Percentiles rank a stretch among this genome's conserved stretches.
Evolutionary conservation across 495 filamentous ascomycete species (phyloP).

Genomic region (Niebla homalea): DNA sequence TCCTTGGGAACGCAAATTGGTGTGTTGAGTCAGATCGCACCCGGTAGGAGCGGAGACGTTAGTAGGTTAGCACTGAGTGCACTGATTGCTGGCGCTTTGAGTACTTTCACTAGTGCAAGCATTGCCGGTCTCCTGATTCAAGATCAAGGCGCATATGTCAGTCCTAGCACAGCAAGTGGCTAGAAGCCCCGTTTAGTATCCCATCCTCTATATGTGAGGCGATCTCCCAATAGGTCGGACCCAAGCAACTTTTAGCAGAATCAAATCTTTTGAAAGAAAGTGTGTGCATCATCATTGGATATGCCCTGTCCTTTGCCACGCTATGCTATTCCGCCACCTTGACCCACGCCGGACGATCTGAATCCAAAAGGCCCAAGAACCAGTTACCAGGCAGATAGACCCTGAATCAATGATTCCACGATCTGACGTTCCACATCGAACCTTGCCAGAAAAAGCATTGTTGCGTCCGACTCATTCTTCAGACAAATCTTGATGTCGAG

Average conservation of each 20-base stretch:
- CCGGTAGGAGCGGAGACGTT: slow-evolving; percentile 58
- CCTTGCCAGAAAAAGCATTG: not conserved
- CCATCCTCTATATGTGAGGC: too few species aligned
- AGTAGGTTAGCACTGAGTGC: slow-evolving; percentile 63
- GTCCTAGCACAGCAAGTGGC: slow-evolving; percentile 9
- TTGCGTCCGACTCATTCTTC: slow-evolving; percentile 21
- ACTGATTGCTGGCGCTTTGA: slow-evolving; percentile 62
- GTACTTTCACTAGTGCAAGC: slow-evolving; percentile 66
- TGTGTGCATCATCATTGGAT: too few species aligned
- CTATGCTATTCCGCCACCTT: too few species aligned
- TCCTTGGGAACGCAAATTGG: slow-evolving; percentile 79
- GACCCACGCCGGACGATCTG: too few species aligned
- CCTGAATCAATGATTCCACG: too few species aligned
- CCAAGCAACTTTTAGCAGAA: too few species aligned
- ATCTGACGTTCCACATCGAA: not conserved
- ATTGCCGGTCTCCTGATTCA: slow-evolving; percentile 65
- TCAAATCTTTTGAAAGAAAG: too few species aligned
- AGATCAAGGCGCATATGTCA: slow-evolving; percentile 30
- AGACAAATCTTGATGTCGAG: slow-evolving; percentile 47
- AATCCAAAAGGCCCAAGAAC: too few species aligned
- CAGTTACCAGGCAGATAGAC: too few species aligned
- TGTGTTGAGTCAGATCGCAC: slow-evolving; percentile 69
- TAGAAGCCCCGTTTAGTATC: not conserved
- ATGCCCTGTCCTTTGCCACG: too few species aligned
- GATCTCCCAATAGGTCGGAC: too few species aligned